phyloP scores from a whole-genome alignment of 768 basidiomycete species.

The Glaciozyma antarctica region DNA sequence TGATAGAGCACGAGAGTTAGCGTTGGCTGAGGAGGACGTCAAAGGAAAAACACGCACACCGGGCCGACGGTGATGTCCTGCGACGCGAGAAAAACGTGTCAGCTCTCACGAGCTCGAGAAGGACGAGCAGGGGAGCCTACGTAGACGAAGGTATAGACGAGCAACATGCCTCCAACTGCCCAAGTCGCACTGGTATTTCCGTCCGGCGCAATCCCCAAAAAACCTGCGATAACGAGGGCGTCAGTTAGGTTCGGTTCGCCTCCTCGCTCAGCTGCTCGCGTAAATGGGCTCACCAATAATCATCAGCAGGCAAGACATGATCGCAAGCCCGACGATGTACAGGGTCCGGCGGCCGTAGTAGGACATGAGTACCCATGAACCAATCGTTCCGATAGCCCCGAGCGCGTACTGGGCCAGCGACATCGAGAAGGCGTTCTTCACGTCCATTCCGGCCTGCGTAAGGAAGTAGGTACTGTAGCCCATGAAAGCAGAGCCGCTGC shows the following conservation, averaged over 20 bases:
- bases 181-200: slow-evolving; percentile 21
- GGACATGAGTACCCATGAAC: slow-evolving; percentile 38
- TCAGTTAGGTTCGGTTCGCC: too few relatives aligned
- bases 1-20: neutral
- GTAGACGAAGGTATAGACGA: slow-evolving; percentile 38
- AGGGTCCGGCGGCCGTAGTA: slow-evolving; percentile 40
- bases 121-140: slow-evolving; percentile 31
- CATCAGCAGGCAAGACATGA: slow-evolving; percentile 36
- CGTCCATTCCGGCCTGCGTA: too few relatives aligned
- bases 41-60: neutral
- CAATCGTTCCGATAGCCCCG: slow-evolving; percentile 39
- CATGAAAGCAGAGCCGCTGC: slow-evolving; percentile 4
- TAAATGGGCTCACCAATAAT: slow-evolving; percentile 34
- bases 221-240: neutral
- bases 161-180: slow-evolving; percentile 38
- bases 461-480: slow-evolving; percentile 27
- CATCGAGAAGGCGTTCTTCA: too few relatives aligned
- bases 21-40: slow-evolving; percentile 6
- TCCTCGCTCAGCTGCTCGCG: too few relatives aligned
- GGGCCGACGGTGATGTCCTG: slow-evolving; percentile 2
- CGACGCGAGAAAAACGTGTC: too few relatives aligned
- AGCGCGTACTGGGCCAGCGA: slow-evolving; percentile 32
- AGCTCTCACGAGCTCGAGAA: too few relatives aligned
- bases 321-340: slow-evolving; percentile 39
- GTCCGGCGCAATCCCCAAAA: slow-evolving; percentile 34